These are phyloP conservation scores for Laburnicola sp. DNA, from an alignment of 2,329 filamentous ascomycete species.

Conservation along the genomic window DNA sequence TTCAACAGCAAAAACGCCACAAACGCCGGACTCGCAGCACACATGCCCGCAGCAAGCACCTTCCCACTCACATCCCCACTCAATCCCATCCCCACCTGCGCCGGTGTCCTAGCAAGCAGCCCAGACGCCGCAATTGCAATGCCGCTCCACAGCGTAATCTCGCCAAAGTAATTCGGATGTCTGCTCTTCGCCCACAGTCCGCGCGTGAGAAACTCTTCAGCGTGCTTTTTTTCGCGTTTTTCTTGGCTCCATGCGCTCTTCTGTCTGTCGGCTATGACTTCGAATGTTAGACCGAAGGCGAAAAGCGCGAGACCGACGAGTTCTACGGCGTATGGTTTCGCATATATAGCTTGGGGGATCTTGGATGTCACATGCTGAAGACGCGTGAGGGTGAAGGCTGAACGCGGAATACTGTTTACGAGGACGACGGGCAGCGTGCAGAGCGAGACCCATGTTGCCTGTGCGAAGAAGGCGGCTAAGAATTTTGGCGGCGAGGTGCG, in stretches of 20 bases:
- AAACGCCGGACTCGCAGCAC: constrained; percentile 65
- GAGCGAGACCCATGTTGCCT: constrained; percentile 70
- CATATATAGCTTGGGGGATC: constrained; percentile 50
- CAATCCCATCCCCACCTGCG: constrained; percentile 62
- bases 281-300: constrained; percentile 61
- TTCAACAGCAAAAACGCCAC: constrained; percentile 65
- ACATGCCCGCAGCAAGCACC: constrained; percentile 54
- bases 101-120: constrained; percentile 57
- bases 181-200: constrained; percentile 65
- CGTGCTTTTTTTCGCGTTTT: constrained; percentile 67
- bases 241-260: constrained; percentile 64
- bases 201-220: constrained; percentile 66
- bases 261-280: constrained; percentile 65
- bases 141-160: constrained; percentile 69
- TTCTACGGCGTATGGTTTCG: constrained; percentile 53
- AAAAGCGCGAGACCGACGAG: constrained; percentile 62
- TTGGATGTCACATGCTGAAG: constrained; percentile 36
- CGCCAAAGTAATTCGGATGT: constrained; percentile 75
- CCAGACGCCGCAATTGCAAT: constrained; percentile 64
- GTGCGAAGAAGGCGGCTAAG: constrained; percentile 59
- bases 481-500: constrained; percentile 58
- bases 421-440: constrained; percentile 67
- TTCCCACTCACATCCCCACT: constrained; percentile 46
- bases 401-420: constrained; percentile 63
- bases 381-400: constrained; percentile 45